phyloP scores from a whole-genome alignment of 2,329 filamentous ascomycete species.

The Didymella sp. region DNA sequence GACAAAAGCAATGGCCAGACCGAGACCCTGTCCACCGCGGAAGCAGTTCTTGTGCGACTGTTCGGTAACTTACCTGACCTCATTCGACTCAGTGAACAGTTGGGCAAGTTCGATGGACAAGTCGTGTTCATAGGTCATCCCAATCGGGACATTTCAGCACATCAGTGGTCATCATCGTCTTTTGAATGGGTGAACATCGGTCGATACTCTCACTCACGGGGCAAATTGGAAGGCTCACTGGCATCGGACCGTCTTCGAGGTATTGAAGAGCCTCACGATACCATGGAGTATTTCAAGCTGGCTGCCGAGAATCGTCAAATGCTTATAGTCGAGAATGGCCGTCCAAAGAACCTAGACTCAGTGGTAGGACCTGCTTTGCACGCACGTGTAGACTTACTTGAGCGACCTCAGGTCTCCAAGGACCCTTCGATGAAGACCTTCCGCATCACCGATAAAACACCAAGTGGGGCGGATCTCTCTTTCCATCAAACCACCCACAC shows the following conservation, averaged over 20 bases:
- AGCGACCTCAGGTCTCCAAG: not conserved
- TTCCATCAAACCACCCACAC: not conserved
- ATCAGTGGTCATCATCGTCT: constrained; percentile 53
- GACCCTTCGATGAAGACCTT: not conserved
- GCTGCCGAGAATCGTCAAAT: constrained; percentile 50
- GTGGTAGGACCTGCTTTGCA: not conserved
- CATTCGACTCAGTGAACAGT: constrained; percentile 46
- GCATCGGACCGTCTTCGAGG: constrained; percentile 51
- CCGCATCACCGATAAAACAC: not conserved
- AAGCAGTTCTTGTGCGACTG: constrained; percentile 38
- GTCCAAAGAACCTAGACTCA: constrained; percentile 8
- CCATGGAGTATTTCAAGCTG: constrained; percentile 53
- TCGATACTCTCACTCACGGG: constrained; percentile 51
- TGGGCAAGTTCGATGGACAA: constrained; percentile 49
- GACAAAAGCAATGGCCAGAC: not conserved
- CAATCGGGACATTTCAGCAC: constrained; percentile 56
- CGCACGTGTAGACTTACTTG: not conserved
- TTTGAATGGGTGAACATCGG: constrained; percentile 57
- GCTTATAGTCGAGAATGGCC: constrained; percentile 19
- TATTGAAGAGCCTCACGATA: constrained; percentile 46
- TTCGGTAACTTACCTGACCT: constrained; percentile 55
- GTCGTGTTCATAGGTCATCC: constrained; percentile 57
- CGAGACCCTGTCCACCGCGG: not conserved
- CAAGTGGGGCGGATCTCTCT: not conserved
- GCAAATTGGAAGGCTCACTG: constrained; percentile 54